Conservation (phyloP, 495 filamentous ascomycete species). For the Terfezia claveryi region DNA sequence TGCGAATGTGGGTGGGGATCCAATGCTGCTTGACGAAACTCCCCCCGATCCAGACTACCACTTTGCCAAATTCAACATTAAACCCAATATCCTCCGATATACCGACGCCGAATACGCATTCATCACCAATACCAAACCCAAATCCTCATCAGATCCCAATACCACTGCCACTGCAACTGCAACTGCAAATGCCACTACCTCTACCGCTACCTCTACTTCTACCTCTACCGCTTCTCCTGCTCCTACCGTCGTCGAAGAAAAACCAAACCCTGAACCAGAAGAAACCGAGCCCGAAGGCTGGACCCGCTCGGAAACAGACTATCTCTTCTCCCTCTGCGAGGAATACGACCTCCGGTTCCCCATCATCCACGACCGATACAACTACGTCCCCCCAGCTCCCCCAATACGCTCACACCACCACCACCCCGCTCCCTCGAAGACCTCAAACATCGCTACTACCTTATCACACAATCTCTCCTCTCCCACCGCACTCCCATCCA, state of each 20-base stretch:
- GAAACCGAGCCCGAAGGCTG: conserved; percentile 23
- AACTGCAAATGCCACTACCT: too few relatives aligned
- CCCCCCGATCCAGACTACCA: conserved; percentile 27
- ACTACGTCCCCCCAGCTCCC: conserved; percentile 36
- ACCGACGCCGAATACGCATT: conserved; percentile 69
- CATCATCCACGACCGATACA: conserved; percentile 83
- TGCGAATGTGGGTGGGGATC: conserved; percentile 5
- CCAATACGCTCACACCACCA: conserved; percentile 10
- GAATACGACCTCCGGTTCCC: conserved; percentile 76
- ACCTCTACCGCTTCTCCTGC: too few relatives aligned
- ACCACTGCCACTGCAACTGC: too few relatives aligned
- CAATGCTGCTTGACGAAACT: conserved; percentile 2
- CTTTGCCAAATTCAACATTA: conserved; percentile 66
- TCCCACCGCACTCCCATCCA: conserved; percentile 57
- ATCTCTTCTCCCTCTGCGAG: conserved; percentile 47
- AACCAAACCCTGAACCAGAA: conserved; percentile 22
- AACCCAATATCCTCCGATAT: conserved; percentile 51
- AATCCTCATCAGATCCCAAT: too few relatives aligned
- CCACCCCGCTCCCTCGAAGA: conserved; percentile 56
- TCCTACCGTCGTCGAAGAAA: too few relatives aligned
- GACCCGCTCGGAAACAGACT: conserved; percentile 84
- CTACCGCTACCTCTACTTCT: too few relatives aligned
- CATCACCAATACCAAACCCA: conserved; percentile 28
- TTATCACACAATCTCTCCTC: conserved; percentile 65
- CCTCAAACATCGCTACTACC: conserved; percentile 77